A percentile compares a stretch with the other conserved stretches of the same genome.
These are phyloP conservation scores for Phaeotremella skinneri DNA, from an alignment of 768 basidiomycete genomes.

Conservation along the genomic window DNA sequence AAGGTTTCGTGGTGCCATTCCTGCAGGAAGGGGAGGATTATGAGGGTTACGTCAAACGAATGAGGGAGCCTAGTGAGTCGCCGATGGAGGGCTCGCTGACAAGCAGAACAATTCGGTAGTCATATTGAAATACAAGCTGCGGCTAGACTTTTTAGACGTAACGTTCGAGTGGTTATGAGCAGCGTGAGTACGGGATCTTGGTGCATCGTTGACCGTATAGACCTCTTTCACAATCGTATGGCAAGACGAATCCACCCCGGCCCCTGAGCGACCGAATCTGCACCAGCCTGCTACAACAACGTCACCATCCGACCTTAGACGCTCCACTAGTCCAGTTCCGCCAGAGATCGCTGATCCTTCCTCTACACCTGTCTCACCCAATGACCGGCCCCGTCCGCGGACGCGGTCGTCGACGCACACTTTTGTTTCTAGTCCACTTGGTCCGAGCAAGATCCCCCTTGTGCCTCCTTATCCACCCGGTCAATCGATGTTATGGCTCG, in stretches of 20 bases:
- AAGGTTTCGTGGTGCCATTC: conserved; percentile 28
- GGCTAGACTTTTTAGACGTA: conserved; percentile 32
- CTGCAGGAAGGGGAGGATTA: conserved; percentile 35
- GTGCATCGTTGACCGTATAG: conserved; percentile 12
- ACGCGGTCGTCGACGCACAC: conserved; percentile 12
- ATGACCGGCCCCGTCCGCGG: conserved; percentile 6
- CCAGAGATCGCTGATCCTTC: conserved; percentile 27
- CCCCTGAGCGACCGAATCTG: neutral
- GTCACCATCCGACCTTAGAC: conserved; percentile 11
- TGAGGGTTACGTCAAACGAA: conserved; percentile 35
- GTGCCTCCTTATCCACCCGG: conserved; percentile 29
- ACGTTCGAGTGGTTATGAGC: conserved; percentile 40
- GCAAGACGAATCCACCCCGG: conserved; percentile 17
- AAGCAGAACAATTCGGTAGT: conserved; percentile 35
- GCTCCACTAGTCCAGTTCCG: conserved; percentile 22
- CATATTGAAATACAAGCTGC: conserved; percentile 42
- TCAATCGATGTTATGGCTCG: conserved; percentile 42
- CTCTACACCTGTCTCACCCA: conserved; percentile 12
- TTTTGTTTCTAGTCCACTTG: neutral
- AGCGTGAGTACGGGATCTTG: conserved; percentile 23
- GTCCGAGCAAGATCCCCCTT: conserved; percentile 24
- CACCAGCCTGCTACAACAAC: neutral
- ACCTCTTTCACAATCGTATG: conserved; percentile 43
- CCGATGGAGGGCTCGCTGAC: neutral
- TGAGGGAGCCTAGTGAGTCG: conserved; percentile 37